phyloP scores from a whole-genome alignment of 148 eudicot genomes.

The Bassia scoparia region DNA sequence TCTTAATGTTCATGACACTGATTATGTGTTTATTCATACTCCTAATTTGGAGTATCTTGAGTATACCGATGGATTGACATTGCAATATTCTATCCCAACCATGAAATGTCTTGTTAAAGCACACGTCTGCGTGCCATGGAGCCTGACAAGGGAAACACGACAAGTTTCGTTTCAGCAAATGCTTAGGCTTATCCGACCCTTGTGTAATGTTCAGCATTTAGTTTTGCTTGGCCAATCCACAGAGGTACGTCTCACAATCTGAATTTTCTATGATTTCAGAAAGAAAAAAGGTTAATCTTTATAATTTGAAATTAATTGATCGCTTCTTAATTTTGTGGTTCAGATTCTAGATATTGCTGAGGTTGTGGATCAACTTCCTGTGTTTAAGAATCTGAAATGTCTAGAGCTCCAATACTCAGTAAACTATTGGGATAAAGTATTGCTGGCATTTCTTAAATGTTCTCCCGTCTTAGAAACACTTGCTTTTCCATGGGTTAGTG shows the following conservation, averaged over 20 bases:
- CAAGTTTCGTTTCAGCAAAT: not conserved
- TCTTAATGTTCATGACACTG: not conserved
- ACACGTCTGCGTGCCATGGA: not conserved
- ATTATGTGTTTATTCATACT: slow-evolving; percentile 21
- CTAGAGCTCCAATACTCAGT: not conserved
- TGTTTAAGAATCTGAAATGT: slow-evolving; percentile 7
- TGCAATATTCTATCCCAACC: slow-evolving; percentile 1
- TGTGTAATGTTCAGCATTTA: no score
- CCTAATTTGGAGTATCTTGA: slow-evolving; percentile 21
- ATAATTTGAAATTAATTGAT: not conserved
- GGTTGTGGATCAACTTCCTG: slow-evolving; percentile 3
- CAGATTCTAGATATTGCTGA: not conserved
- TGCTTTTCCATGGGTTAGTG: slow-evolving; percentile 9
- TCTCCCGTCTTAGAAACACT: slow-evolving; percentile 5
- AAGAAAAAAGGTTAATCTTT: not conserved
- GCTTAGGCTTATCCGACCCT: not conserved
- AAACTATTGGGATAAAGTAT: not conserved
- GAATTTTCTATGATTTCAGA: no score
- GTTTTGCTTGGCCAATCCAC: no score
- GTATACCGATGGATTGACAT: not conserved
- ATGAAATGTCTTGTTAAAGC: slow-evolving; percentile 18
- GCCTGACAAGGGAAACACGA: not conserved
- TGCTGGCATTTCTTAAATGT: slow-evolving; percentile 3
- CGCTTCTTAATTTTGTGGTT: not conserved
- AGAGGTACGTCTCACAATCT: no score